Evolutionary conservation across 73 alveolate genomes (phyloP), one percentile per base, ranked within the genome.

Genomic region (Stentor roeselii): DNA sequence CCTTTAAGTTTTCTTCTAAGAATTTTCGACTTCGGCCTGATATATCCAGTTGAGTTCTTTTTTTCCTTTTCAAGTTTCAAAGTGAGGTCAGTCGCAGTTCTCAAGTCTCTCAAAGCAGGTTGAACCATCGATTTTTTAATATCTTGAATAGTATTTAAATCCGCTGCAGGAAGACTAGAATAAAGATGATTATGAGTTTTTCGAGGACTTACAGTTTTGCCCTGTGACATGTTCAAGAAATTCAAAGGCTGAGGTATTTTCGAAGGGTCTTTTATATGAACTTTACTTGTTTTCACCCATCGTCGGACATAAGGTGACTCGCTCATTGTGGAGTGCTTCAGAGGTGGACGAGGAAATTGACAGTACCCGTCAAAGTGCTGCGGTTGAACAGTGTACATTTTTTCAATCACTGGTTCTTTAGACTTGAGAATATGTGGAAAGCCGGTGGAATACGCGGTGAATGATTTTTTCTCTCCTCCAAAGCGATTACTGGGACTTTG

Each of bases 301-400:
- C 11, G 14, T 15, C 80, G 80, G 41, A 27, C 34, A 50, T 50
- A 50, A 50, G 67, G 67, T 6, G 21, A 50, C 21, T 50, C 21
- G n/a, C n/a, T n/a, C n/a, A n/a, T n/a, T 50, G 21, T 50, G 6
- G 67, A 50, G 21, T 6, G 6, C 21, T 50, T 50, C 21, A 11
- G 30, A 50, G 6, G 21, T 1, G 80, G 80, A 14, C 80, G 37
- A 27, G 80, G 80, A 32, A 21, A 67, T 34, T 67, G 80, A 34
- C 21, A 67, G 37, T 67, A 67, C 42, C 80, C 80, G 34, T 67
- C 80, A 67, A 67, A 67, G 15, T 67, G 21, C 41, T 67, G 21
- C 80, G 80, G 80, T 34, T 67, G 80, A 14, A 67, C 37, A 21
- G 80, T 34, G 37, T 30, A 34, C 6, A 50, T 6, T 50, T 50